Conservation (phyloP, 2,329 filamentous ascomycete species). For the Calonectria pteridis region DNA sequence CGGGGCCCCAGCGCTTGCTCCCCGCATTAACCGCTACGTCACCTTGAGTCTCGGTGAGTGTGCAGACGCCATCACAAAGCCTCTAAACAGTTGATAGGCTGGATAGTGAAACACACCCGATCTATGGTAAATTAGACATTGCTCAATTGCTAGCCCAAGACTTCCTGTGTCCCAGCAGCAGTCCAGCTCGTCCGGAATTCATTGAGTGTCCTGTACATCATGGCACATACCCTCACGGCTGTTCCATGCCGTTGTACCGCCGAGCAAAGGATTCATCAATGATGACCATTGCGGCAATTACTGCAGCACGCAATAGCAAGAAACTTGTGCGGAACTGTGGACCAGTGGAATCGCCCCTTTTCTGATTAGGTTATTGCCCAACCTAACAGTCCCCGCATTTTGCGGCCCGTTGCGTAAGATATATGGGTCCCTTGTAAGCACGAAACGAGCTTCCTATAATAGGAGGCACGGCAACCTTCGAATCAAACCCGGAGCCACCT, state of each 20-base stretch:
- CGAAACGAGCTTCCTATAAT: not conserved
- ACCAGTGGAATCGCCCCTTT: not conserved
- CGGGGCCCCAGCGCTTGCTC: not conserved
- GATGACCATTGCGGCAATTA: not conserved
- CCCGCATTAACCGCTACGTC: not conserved
- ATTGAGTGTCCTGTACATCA: not conserved
- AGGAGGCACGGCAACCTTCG: not conserved
- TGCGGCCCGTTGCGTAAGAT: not conserved
- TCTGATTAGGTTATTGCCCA: not conserved
- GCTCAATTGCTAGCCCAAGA: not conserved
- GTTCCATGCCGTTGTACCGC: not conserved
- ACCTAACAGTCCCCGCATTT: not conserved
- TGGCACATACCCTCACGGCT: not conserved
- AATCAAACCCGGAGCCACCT: not conserved
- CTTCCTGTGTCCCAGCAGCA: not conserved
- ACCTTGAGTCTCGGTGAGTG: not conserved
- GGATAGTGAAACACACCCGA: not conserved
- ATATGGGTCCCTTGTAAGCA: not conserved
- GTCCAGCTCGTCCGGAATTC: not conserved
- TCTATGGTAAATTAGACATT: not conserved
- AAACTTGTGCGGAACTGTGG: not conserved
- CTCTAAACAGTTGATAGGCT: not conserved
- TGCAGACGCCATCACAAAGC: not conserved
- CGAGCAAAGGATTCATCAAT: not conserved
- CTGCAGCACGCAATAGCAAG: not conserved